A percentile compares a stretch with the other conserved stretches of the same genome.
phyloP scores from a whole-genome alignment of 106 monocot species.

The Apostasia shenzhenica region DNA sequence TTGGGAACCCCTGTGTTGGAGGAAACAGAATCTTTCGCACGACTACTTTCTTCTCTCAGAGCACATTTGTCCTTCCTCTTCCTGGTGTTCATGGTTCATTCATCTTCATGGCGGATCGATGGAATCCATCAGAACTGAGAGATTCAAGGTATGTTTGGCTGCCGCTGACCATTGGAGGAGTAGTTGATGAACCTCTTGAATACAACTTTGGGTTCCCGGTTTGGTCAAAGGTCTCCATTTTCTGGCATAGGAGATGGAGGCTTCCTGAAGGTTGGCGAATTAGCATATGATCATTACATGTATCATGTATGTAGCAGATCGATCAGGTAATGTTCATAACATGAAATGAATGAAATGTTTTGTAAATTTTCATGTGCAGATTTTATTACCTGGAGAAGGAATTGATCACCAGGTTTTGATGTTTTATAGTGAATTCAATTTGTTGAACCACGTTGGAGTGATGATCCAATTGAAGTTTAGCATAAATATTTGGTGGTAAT shows the following conservation, averaged over 20 bases:
- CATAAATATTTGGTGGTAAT: too few relatives aligned
- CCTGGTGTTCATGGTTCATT: conserved; percentile 56
- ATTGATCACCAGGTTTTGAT: too few relatives aligned
- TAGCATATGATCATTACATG: too few relatives aligned
- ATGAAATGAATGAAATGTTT: too few relatives aligned
- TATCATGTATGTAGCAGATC: too few relatives aligned
- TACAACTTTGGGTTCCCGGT: conserved; percentile 67
- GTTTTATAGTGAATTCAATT: too few relatives aligned
- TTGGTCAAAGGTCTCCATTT: conserved; percentile 66
- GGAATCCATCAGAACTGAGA: conserved; percentile 74
- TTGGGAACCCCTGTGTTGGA: conserved; percentile 86
- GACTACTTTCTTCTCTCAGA: conserved; percentile 87
- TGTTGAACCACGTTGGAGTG: too few relatives aligned
- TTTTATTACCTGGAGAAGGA: too few relatives aligned
- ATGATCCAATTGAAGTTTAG: too few relatives aligned
- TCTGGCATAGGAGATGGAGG: conserved; percentile 66
- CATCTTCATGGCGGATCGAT: conserved; percentile 90
- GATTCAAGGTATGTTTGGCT: conserved; percentile 97
- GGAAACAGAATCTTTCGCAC: conserved; percentile 64
- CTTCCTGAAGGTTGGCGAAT: conserved; percentile 45
- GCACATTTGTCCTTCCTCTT: conserved; percentile 70
- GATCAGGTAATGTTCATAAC: too few relatives aligned
- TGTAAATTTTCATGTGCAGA: neutral
- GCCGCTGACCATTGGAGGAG: conserved; percentile 66
- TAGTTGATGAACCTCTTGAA: conserved; percentile 79